Evolutionary conservation across 2,329 filamentous ascomycete genomes (phyloP), one percentile per base, ranked within the genome.

Genomic region (Pezicula carpinea): DNA sequence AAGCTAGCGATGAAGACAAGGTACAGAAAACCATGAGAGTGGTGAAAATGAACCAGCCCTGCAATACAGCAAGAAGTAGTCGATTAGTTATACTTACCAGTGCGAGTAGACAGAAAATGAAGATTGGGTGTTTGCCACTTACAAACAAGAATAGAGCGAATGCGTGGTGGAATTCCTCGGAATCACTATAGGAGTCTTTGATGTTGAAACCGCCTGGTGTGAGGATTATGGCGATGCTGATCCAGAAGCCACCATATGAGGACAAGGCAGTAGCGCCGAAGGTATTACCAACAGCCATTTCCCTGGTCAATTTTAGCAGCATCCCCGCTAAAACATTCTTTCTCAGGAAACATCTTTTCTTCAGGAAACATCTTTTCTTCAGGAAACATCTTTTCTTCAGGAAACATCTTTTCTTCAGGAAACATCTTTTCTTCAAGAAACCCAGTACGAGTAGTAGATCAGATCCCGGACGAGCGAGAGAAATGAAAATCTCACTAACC

Each of bases 241-340:
- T 79, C 88, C 88, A 92, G 76, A 92, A 92, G 53, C 87, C 87
- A 58, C 88, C 87, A 62, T 88, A 92, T 0, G 87, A 91, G 8
- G 85, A 87, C 48, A 92, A 71, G 17, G 87, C 86, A 19, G 87
- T 91, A 44, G 86, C 87, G 74, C 87, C 87, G 56, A 92, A 91
- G 10, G 88, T 92, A 74, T 92, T 92, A 48, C 87, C 87, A n/a
- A 88, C 76, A 31, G 87, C 86, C 80, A 92, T 88, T 71, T 92
- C 87, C 86, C 85, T 89, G 53, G 14, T 5, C 4, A 17, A 34
- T 14, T 13, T 8, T 31, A 43, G 38, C 4, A 14, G 29, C 23
- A n/a, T n/a, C n/a, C n/a, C n/a, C n/a, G n/a, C n/a, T n/a, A n/a
- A n/a, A n/a, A n/a, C n/a, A n/a, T n/a, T n/a, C n/a, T n/a, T n/a